Evolutionary conservation across 352 stramenopile species (phyloP).

Genomic region (Phytophthora ohioensis): DNA sequence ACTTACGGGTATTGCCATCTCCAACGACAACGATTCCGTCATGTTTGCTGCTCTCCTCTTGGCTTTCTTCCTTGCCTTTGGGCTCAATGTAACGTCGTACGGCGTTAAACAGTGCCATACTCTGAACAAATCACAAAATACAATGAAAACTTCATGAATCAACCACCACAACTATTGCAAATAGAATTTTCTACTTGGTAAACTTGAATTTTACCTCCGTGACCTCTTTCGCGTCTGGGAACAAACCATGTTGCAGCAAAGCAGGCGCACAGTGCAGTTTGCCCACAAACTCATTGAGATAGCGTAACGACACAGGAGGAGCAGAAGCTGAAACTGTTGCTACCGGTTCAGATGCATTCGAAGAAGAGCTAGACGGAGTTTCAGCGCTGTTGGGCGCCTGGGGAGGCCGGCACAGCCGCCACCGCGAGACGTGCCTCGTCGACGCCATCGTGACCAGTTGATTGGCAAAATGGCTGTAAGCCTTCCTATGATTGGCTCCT

Average conservation of each 20-base stretch:
- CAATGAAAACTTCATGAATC: neutral
- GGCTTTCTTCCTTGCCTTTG: conserved; percentile 25
- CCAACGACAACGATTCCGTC: conserved; percentile 84
- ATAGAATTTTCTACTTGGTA: neutral
- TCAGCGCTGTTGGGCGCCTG: neutral
- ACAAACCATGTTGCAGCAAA: conserved; percentile 77
- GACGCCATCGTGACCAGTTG: conserved; percentile 22
- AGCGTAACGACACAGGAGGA: conserved; percentile 69
- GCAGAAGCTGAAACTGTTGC: conserved; percentile 14
- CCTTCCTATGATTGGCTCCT: too few relatives aligned
- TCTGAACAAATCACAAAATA: conserved; percentile 43
- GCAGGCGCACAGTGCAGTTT: conserved; percentile 77
- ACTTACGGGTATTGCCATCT: conserved; percentile 81
- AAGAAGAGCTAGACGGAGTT: conserved; percentile 16
- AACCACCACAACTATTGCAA: neutral
- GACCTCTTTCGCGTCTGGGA: conserved; percentile 86
- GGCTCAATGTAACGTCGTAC: conserved; percentile 71
- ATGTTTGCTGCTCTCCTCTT: conserved; percentile 30
- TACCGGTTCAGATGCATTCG: neutral
- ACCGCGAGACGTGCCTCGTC: conserved; percentile 45
- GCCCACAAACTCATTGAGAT: conserved; percentile 88
- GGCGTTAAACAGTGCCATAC: conserved; percentile 87
- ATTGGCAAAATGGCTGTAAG: neutral
- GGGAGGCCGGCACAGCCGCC: conserved; percentile 28
- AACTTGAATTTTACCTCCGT: conserved; percentile 58